Base-by-base conservation (phyloP, 768 basidiomycete species). In the Rhizopogon vulgaris region DNA sequence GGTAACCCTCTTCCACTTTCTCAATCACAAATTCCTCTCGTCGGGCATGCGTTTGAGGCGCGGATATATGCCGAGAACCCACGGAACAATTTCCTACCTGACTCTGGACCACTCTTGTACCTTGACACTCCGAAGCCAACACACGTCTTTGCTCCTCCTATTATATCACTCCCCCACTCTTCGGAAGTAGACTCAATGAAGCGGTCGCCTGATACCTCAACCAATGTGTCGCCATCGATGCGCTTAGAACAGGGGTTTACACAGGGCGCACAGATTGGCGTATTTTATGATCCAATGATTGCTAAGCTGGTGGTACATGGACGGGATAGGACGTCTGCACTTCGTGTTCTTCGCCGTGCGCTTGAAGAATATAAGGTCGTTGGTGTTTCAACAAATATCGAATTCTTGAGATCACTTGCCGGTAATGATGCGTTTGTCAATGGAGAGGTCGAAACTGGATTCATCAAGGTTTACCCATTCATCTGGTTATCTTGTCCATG, bases 41-140 rank as follows among this genome's bases (percentile, higher is more conserved):
- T 89, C 0, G 94, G 94, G 5, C 94, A 95, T 57, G 90, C 93
- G 0, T 95, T 95, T 58, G 94, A 95, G 69, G 92, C 91, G 6
- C 83, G 94, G 17, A 94, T 97, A 55, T 96, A 97, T 63, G 94
- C 94, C 2, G 94, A 96, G 67, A 90, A 92, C 58, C 94, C 94
- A 18, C 83, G 91, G 53, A 92, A 94, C 66, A 80, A 90, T 64
- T 96, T 96, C 74, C 76, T 95, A 5, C 94, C 94, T 0, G 94
- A 96, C 62, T 94, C 90, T 17, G 94, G 94, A 3, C 74, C 76
- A 3, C 75, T 97, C 10, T 67, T 90, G 5, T 86, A 93, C 65
- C 79, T 94, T 46, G 86, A 87, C 0, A 87, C 90, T 0, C 94
- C 94, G 0, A 65, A 73, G 0, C 83, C 88, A 6, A 89, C 90